Conservation (phyloP, 2,329 filamentous ascomycete species). For the Neonectria punicea region DNA sequence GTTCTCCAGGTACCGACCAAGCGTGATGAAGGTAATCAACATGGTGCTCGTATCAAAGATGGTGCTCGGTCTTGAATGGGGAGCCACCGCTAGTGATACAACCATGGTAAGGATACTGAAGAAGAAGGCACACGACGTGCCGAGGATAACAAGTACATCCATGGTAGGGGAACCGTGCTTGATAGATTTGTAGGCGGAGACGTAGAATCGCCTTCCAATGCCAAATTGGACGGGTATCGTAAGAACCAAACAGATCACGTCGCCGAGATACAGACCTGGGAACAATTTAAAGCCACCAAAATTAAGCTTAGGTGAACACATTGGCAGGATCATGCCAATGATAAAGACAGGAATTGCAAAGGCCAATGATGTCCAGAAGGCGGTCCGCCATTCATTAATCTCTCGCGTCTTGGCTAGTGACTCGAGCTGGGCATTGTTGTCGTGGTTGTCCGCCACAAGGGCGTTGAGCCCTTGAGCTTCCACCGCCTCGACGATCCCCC, state of each 20-base stretch:
- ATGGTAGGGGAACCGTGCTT: slow-evolving; percentile 94
- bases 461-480: slow-evolving; percentile 90
- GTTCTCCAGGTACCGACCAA: slow-evolving; percentile 94
- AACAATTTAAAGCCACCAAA: slow-evolving; percentile 76
- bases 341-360: slow-evolving; percentile 93
- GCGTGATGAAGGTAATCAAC: slow-evolving; percentile 94
- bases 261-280: slow-evolving; percentile 86
- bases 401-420: slow-evolving; percentile 96
- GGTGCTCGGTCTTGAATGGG: slow-evolving; percentile 84
- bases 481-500: slow-evolving; percentile 82
- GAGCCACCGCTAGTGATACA: slow-evolving; percentile 78
- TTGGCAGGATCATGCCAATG: slow-evolving; percentile 93
- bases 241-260: slow-evolving; percentile 82
- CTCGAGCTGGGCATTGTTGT: slow-evolving; percentile 96
- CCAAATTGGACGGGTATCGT: slow-evolving; percentile 97
- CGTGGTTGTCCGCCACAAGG: slow-evolving; percentile 87
- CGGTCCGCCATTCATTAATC: slow-evolving; percentile 89
- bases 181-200: slow-evolving; percentile 91
- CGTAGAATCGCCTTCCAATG: slow-evolving; percentile 92
- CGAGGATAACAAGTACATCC: slow-evolving; percentile 95
- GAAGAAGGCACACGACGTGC: slow-evolving; percentile 95
- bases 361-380: slow-evolving; percentile 79
- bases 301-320: slow-evolving; percentile 80
- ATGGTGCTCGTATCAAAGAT: slow-evolving; percentile 99
- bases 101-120: slow-evolving; percentile 91